A percentile compares a stretch with the other conserved stretches of the same genome.
Evolutionary conservation across 2,329 filamentous ascomycete genomes (phyloP).

Genomic region (Penicillium corylophilum): DNA sequence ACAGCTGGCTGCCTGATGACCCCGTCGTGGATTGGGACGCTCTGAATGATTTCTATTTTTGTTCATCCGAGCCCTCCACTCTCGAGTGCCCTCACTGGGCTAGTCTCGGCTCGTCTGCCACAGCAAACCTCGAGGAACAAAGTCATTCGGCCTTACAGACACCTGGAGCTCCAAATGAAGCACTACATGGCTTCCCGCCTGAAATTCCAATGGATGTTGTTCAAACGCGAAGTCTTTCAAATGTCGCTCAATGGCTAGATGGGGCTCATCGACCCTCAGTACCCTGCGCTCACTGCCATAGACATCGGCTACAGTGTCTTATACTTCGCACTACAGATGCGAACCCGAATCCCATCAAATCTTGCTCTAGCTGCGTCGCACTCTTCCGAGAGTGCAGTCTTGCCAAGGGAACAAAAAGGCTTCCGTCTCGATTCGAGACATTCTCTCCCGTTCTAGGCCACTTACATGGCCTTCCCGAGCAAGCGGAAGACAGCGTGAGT

Average conservation of each 20-base stretch:
- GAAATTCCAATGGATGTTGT: background rate
- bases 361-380: slow-evolving; percentile 54
- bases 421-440: slow-evolving; percentile 50
- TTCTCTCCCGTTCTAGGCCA: slow-evolving; percentile 49
- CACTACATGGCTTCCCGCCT: background rate
- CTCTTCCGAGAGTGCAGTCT: slow-evolving; percentile 53
- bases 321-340: slow-evolving; percentile 48
- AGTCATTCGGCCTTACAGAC: background rate
- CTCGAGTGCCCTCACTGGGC: slow-evolving; percentile 12
- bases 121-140: background rate
- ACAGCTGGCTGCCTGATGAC: slow-evolving; percentile 5
- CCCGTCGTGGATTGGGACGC: slow-evolving; percentile 1
- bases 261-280: slow-evolving; percentile 44
- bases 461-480: slow-evolving; percentile 50
- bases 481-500: slow-evolving; percentile 25
- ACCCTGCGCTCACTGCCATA: slow-evolving; percentile 49
- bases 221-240: slow-evolving; percentile 7
- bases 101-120: background rate
- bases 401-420: slow-evolving; percentile 46
- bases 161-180: background rate
- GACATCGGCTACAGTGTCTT: slow-evolving; percentile 49
- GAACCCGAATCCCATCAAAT: slow-evolving; percentile 51
- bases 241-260: slow-evolving; percentile 37
- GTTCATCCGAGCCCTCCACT: slow-evolving; percentile 6
- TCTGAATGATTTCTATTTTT: slow-evolving; percentile 15